phyloP scores from a whole-genome alignment of 306 rosid species.

The Styphnolobium japonicum region DNA sequence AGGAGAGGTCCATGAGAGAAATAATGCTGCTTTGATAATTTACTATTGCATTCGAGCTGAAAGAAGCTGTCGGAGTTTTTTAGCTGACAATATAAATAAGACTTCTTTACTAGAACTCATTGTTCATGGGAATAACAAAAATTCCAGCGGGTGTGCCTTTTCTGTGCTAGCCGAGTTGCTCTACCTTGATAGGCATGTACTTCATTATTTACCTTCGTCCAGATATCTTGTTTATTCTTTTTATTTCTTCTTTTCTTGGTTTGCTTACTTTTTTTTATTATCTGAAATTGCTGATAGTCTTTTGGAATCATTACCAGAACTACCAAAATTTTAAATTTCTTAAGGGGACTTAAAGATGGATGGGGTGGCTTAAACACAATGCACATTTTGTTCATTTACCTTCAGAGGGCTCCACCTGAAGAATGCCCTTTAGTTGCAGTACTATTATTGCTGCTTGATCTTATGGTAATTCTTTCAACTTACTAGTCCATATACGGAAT shows the following conservation, averaged over 20 bases:
- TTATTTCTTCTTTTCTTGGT: not conserved
- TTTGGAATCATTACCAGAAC: conserved; percentile 44
- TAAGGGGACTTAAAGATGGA: conserved; percentile 58
- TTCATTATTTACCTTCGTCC: not conserved
- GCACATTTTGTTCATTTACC: conserved; percentile 61
- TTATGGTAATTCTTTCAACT: conserved; percentile 48
- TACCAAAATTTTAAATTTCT: conserved; percentile 41
- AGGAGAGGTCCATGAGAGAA: conserved; percentile 54
- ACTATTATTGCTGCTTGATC: conserved; percentile 57
- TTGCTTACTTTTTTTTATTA: not conserved
- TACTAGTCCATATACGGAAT: not conserved
- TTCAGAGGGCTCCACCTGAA: conserved; percentile 47
- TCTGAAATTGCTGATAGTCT: conserved; percentile 18
- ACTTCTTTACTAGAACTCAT: conserved; percentile 57
- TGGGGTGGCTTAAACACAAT: conserved; percentile 56
- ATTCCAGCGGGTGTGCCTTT: conserved; percentile 38
- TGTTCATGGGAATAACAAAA: conserved; percentile 36
- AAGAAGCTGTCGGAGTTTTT: conserved; percentile 62
- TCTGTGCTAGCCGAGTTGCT: conserved; percentile 53
- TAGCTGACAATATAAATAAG: conserved; percentile 53
- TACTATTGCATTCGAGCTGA: conserved; percentile 56
- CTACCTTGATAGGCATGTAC: conserved; percentile 58
- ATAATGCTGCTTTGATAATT: conserved; percentile 40
- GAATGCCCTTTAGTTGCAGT: conserved; percentile 58
- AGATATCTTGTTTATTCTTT: not conserved